Percentiles rank a stretch among this genome's conserved stretches.
Conservation (phyloP, 2,329 filamentous ascomycete species). For the Cercospora zeina region DNA sequence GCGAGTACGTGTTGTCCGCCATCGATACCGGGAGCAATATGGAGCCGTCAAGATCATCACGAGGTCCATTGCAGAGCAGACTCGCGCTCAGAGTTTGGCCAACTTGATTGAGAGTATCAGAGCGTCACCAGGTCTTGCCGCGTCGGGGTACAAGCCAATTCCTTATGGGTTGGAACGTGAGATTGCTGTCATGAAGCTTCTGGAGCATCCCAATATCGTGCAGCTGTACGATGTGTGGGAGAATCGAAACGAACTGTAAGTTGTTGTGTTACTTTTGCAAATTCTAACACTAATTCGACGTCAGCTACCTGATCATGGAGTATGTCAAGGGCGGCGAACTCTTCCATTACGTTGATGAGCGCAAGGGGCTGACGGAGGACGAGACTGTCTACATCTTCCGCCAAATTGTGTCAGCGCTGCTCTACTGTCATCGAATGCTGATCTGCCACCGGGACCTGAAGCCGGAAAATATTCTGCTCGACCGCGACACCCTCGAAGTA, state of each 20-base stretch:
- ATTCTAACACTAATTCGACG: constrained; percentile 30
- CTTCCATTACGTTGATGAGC: constrained; percentile 78
- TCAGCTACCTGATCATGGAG: constrained; percentile 89
- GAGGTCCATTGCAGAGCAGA: constrained; percentile 72
- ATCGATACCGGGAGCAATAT: constrained; percentile 71
- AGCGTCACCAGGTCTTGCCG: constrained; percentile 28
- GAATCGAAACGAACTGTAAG: constrained; percentile 89
- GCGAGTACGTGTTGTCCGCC: constrained; percentile 80
- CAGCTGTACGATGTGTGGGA: constrained; percentile 97
- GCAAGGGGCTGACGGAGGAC: constrained; percentile 73
- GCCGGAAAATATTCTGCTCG: constrained; percentile 92
- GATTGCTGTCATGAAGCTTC: constrained; percentile 94
- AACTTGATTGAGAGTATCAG: constrained; percentile 75
- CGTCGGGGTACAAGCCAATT: constrained; percentile 40
- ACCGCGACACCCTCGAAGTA: constrained; percentile 66
- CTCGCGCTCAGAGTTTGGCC: constrained; percentile 81
- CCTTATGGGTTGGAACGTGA: constrained; percentile 90
- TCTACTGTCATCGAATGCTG: constrained; percentile 90
- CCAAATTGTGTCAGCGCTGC: constrained; percentile 87
- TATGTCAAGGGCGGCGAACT: constrained; percentile 83
- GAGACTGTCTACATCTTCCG: constrained; percentile 83
- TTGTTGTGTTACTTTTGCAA: constrained; percentile 1
- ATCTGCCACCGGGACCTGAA: constrained; percentile 97
- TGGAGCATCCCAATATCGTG: constrained; percentile 93
- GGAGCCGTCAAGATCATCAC: constrained; percentile 96